These are phyloP conservation scores for Collybiopsis luxurians DNA, from an alignment of 768 basidiomycete species.

Conservation along the genomic window DNA sequence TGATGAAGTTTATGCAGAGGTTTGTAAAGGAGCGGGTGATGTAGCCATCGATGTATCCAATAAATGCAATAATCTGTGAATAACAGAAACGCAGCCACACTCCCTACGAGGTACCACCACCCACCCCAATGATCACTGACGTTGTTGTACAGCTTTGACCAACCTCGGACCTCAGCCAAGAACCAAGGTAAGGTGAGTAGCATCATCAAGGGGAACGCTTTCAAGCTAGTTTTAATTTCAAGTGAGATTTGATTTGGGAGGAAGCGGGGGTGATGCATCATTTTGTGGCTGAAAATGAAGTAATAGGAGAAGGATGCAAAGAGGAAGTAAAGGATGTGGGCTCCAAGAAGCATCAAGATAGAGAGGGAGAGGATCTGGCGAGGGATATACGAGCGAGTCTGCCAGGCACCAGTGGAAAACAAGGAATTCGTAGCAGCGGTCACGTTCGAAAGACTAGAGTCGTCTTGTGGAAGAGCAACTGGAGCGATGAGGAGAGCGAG, in stretches of 20 bases:
- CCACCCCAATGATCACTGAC: constrained; percentile 62
- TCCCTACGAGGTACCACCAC: constrained; percentile 64
- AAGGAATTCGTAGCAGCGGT: too few species aligned
- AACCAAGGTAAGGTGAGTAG: constrained; percentile 93
- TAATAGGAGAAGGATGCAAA: constrained; percentile 84
- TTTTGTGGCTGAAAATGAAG: constrained; percentile 90
- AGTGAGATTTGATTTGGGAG: constrained; percentile 79
- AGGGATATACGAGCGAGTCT: constrained; percentile 77
- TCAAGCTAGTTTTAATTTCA: constrained; percentile 78
- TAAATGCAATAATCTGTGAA: constrained; percentile 95
- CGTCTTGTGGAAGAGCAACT: too few species aligned
- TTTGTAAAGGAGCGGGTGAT: constrained; percentile 87
- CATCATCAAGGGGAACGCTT: constrained; percentile 81
- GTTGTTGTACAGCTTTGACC: constrained; percentile 75
- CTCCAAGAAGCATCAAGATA: constrained; percentile 73
- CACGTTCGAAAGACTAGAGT: too few species aligned
- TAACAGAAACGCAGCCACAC: constrained; percentile 70
- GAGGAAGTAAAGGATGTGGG: constrained; percentile 82
- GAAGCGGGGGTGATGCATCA: constrained; percentile 94
- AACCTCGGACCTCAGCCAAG: constrained; percentile 85
- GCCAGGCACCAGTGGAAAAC: constrained; percentile 80
- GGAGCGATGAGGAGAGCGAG: too few species aligned
- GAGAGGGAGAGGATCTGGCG: constrained; percentile 75
- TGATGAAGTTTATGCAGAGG: constrained; percentile 96
- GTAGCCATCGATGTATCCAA: constrained; percentile 90